Evolutionary conservation across 148 eudicot species (phyloP), one percentile per base, ranked within the genome.

Genomic region (Spergularia marina): DNA sequence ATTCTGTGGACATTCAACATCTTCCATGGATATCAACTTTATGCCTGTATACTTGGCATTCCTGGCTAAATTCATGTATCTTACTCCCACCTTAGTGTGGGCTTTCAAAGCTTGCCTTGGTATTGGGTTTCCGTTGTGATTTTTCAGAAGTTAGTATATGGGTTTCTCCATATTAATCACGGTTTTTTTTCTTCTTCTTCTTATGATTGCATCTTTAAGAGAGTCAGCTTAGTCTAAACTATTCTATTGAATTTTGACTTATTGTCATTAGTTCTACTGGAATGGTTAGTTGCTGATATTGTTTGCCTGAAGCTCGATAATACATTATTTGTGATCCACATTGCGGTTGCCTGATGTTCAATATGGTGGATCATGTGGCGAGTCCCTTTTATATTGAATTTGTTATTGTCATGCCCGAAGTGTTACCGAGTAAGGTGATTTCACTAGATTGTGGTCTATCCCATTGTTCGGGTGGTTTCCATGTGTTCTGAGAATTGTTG

Each of bases 31-130:
- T 6, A 7, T 7, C 20, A 20, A 20, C 47, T 40, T 20, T 20
- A 64, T 66, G 11, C 53, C 11, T 40, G 71, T 36, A 12, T 54
- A 34, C 58, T 70, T 52, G 10, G 9, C 23, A 7, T 16, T 41
- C 69, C 47, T 10, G 51, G 53, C 18, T 65, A 17, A 39, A 53
- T 65, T 65, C 63, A n/a, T 65, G 52, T 44, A 40, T 40, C 70
- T 49, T 68, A 51, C 56, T 30, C 17, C 6, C 40, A 53, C 20
- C 7, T 53, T 53, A 6, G 18, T 55, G 15, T 75, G 71, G 54
- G 18, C 55, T 17, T 30, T 1, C 36, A 30, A 30, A 30, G 36
- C 36, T 30, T 30, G 36, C 36, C 36, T 30, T 30, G 36, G 36
- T 30, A 30, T 30, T 30, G 36, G 36, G 36, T 30, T 30, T 30